phyloP scores from a whole-genome alignment of 2,329 filamentous ascomycete genomes.

The Calonectria naviculata region DNA sequence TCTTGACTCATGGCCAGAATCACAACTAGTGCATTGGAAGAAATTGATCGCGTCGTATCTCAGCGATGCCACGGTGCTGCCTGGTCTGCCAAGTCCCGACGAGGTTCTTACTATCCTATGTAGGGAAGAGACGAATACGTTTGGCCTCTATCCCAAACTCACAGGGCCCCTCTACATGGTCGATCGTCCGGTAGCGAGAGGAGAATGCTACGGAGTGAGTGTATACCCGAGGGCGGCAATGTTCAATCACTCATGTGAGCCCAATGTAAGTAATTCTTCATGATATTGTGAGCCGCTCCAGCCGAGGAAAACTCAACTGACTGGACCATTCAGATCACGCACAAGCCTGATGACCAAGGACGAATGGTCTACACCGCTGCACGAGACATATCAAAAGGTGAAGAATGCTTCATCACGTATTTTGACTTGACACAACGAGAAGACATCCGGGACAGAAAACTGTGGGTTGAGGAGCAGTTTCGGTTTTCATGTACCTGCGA shows the following conservation, averaged over 20 bases:
- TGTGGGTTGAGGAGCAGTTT: constrained; percentile 33
- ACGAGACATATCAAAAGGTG: constrained; percentile 34
- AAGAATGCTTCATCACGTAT: constrained; percentile 43
- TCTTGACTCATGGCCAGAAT: constrained; percentile 42
- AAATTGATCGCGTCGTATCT: constrained; percentile 36
- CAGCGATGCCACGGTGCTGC: constrained; percentile 28
- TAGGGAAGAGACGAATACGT: constrained; percentile 45
- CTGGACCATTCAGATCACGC: constrained; percentile 29
- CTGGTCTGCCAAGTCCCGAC: constrained; percentile 20
- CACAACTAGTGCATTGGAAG: constrained; percentile 40
- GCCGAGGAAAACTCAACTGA: neutral
- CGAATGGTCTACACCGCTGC: constrained; percentile 42
- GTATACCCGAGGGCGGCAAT: constrained; percentile 42
- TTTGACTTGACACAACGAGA: constrained; percentile 35
- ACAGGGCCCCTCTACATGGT: constrained; percentile 35
- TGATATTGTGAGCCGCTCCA: neutral
- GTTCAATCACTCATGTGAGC: constrained; percentile 44
- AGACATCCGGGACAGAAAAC: constrained; percentile 31
- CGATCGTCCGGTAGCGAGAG: constrained; percentile 25
- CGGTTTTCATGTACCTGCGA: constrained; percentile 39
- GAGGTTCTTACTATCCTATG: constrained; percentile 40
- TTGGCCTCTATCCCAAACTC: constrained; percentile 38
- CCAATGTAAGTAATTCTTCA: constrained; percentile 36
- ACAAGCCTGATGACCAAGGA: constrained; percentile 35
- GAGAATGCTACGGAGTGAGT: constrained; percentile 39